These are phyloP conservation scores for Monosporascus sp. DNA, from an alignment of 2,329 filamentous ascomycete species.

Conservation along the genomic window DNA sequence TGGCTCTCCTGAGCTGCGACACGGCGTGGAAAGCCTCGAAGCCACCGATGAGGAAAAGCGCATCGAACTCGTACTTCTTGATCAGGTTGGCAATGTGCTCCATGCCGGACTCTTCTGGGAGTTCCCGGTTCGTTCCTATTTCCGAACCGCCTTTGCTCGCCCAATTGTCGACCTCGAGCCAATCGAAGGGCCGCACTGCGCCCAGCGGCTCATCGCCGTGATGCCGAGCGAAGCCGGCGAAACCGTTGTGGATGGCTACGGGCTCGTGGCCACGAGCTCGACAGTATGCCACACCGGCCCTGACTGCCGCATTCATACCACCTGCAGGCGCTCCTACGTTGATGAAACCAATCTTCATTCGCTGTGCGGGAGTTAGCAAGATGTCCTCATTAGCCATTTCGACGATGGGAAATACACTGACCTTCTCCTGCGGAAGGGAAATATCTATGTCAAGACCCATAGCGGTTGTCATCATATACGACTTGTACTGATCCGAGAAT, in stretches of 20 bases:
- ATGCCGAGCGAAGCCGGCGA: conserved; percentile 88
- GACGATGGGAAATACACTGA: conserved; percentile 31
- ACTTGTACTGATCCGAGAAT: conserved; percentile 86
- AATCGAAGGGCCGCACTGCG: conserved; percentile 79
- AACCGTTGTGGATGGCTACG: conserved; percentile 92
- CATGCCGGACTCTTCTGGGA: conserved; percentile 81
- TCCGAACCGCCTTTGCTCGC: conserved; percentile 95
- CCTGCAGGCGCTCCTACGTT: conserved; percentile 95
- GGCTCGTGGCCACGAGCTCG: conserved; percentile 87
- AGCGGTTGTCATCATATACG: conserved; percentile 86
- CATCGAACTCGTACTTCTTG: conserved; percentile 82
- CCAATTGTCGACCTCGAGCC: conserved; percentile 94
- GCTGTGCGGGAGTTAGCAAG: conserved; percentile 43
- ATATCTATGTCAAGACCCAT: conserved; percentile 65
- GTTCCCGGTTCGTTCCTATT: conserved; percentile 93
- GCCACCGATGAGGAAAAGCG: conserved; percentile 85
- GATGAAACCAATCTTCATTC: conserved; percentile 91
- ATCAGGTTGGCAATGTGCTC: conserved; percentile 78
- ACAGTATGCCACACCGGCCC: conserved; percentile 90
- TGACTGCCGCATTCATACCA: conserved; percentile 95
- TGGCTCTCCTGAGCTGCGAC: conserved; percentile 77
- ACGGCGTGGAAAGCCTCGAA: conserved; percentile 96
- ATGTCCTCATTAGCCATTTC: not conserved
- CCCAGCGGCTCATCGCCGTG: conserved; percentile 78
- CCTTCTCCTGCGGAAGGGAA: conserved; percentile 65